These are phyloP conservation scores for Neurospora sp. DNA, from an alignment of 495 filamentous ascomycete genomes.

Conservation along the genomic window DNA sequence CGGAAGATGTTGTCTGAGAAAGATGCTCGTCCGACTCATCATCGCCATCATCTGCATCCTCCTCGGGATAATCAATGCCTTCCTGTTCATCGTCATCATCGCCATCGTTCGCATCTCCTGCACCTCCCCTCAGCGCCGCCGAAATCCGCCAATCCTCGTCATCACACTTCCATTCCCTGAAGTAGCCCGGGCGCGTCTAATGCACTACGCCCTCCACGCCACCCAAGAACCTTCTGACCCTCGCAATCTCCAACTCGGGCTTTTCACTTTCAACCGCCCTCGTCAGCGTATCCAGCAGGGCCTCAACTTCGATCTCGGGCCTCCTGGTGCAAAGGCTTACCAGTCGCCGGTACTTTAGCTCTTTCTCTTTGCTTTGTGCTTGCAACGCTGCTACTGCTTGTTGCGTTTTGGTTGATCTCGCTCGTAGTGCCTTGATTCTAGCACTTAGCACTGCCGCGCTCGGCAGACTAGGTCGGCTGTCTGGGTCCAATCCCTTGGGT, in stretches of 20 bases:
- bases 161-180: neutral
- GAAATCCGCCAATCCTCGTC: neutral
- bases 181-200: slow-evolving; percentile 6
- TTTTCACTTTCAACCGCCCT: slow-evolving; percentile 66
- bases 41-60: neutral
- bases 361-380: slow-evolving; percentile 52
- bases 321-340: slow-evolving; percentile 60
- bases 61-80: neutral
- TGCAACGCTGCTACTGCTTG: slow-evolving; percentile 47
- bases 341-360: slow-evolving; percentile 58
- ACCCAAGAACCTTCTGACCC: slow-evolving; percentile 62
- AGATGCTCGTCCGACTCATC: neutral
- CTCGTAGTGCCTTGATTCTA: slow-evolving; percentile 37
- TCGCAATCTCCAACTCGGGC: slow-evolving; percentile 54
- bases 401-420: slow-evolving; percentile 47
- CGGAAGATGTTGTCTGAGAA: no score
- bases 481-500: slow-evolving; percentile 7
- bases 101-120: neutral
- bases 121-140: neutral
- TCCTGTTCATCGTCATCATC: neutral
- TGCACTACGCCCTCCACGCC: slow-evolving; percentile 49
- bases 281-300: slow-evolving; percentile 49
- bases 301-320: slow-evolving; percentile 53
- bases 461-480: slow-evolving; percentile 18
- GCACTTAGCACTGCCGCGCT: slow-evolving; percentile 30